A percentile compares a stretch with the other conserved stretches of the same genome.
Evolutionary conservation across 768 basidiomycete species (phyloP).

Genomic region (Russula griseocarnosa): DNA sequence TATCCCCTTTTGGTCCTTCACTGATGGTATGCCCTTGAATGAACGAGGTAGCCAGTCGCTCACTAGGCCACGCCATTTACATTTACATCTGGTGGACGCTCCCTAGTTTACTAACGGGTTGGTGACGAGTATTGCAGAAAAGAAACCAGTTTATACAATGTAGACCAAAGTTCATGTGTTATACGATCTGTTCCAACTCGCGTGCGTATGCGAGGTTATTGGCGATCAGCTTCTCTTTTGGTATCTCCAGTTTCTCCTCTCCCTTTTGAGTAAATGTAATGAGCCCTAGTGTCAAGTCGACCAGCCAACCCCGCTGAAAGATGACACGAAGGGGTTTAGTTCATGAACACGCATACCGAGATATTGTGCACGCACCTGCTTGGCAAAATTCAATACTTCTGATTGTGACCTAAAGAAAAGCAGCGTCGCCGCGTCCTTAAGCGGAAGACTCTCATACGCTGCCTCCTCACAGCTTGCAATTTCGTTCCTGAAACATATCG

Average conservation of each 20-base stretch:
- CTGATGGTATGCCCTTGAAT: neutral
- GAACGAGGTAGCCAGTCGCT: neutral
- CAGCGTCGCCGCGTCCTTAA: conserved; percentile 85
- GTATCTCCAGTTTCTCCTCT: conserved; percentile 81
- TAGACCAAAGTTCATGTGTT: conserved; percentile 25
- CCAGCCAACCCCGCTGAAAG: conserved; percentile 74
- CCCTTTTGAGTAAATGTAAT: conserved; percentile 78
- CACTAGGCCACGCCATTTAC: neutral
- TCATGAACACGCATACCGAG: neutral
- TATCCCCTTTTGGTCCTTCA: neutral
- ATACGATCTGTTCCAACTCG: conserved; percentile 90
- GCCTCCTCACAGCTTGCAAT: conserved; percentile 96
- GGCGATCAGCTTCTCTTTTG: conserved; percentile 76
- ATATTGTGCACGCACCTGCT: conserved; percentile 50
- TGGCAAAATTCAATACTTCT: conserved; percentile 79
- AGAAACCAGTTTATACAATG: conserved; percentile 31
- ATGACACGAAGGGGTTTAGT: conserved; percentile 9
- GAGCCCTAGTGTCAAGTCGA: conserved; percentile 62
- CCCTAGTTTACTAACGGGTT: neutral
- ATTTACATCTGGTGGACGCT: neutral
- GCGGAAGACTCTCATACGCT: conserved; percentile 86
- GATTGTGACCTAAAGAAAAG: conserved; percentile 85
- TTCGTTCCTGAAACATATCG: conserved; percentile 66
- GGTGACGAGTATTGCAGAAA: neutral
- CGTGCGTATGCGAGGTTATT: conserved; percentile 77